Conservation (phyloP, 345 rosid genomes). For the Eucalyptus urophylla region DNA sequence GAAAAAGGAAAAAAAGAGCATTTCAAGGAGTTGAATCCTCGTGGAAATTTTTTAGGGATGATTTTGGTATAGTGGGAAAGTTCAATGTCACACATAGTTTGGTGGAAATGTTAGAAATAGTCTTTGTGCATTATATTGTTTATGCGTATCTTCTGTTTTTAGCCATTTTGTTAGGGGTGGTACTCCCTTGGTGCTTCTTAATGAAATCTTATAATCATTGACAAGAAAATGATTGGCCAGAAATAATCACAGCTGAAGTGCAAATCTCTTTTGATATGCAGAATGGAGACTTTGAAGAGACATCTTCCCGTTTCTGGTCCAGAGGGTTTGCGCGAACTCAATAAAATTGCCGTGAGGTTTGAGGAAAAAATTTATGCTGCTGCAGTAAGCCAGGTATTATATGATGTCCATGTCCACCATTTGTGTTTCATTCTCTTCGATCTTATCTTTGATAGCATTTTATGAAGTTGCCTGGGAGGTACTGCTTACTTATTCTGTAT, state of each 20-base stretch:
- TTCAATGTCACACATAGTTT: not conserved
- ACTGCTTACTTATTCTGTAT: not conserved
- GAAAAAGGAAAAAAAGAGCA: not conserved
- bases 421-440: not conserved
- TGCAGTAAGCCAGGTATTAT: constrained; percentile 58
- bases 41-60: not conserved
- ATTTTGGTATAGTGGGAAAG: not conserved
- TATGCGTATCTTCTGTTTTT: not conserved
- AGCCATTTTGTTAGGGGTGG: not conserved
- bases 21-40: not conserved
- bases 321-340: constrained; percentile 59
- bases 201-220: not conserved
- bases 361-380: constrained; percentile 69
- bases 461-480: not conserved
- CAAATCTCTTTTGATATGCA: not conserved
- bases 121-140: not conserved
- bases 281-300: constrained; percentile 61
- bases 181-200: not conserved
- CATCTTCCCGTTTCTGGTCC: constrained; percentile 61
- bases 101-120: not conserved
- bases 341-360: constrained; percentile 61
- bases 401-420: not conserved
- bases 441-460: not conserved
- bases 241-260: not conserved
- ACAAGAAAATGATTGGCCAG: not conserved